Percentiles rank a stretch among this genome's conserved stretches.
Conservation (phyloP, 306 rosid species). For the Prosopis cineraria region DNA sequence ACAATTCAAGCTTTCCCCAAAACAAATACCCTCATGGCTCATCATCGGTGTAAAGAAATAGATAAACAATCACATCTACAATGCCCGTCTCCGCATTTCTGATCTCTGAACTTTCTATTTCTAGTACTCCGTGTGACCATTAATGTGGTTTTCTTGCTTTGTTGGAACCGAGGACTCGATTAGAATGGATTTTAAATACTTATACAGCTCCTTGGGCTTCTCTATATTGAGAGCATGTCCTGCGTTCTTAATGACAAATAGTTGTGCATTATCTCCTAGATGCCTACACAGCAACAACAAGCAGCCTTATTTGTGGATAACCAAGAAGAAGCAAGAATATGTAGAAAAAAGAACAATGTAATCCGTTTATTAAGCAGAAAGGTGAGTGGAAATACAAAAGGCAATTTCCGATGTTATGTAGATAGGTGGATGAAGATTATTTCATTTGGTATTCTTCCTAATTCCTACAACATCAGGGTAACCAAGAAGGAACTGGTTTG, state of each 20-base stretch:
- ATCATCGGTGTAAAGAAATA: background rate
- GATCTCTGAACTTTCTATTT: constrained; percentile 31
- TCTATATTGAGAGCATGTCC: constrained; percentile 86
- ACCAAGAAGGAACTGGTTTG: constrained; percentile 12
- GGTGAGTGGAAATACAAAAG: background rate
- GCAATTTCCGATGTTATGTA: background rate
- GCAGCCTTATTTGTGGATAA: no score
- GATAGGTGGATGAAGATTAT: background rate
- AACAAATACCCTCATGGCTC: background rate
- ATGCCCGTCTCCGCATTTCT: constrained; percentile 25
- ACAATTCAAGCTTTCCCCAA: background rate
- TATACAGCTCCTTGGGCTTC: constrained; percentile 71
- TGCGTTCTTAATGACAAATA: constrained; percentile 70
- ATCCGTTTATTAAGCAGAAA: background rate
- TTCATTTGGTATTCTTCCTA: background rate
- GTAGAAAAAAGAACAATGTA: background rate
- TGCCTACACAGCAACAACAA: constrained; percentile 53
- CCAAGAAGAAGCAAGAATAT: no score
- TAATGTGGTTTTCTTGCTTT: constrained; percentile 38
- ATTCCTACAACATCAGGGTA: background rate
- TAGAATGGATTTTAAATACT: constrained; percentile 64
- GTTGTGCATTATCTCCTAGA: constrained; percentile 67
- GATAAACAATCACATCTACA: background rate
- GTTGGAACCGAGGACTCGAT: constrained; percentile 41
- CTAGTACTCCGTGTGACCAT: constrained; percentile 62